phyloP scores from a whole-genome alignment of 2,329 filamentous ascomycete genomes.

The Fusarium sp. region DNA sequence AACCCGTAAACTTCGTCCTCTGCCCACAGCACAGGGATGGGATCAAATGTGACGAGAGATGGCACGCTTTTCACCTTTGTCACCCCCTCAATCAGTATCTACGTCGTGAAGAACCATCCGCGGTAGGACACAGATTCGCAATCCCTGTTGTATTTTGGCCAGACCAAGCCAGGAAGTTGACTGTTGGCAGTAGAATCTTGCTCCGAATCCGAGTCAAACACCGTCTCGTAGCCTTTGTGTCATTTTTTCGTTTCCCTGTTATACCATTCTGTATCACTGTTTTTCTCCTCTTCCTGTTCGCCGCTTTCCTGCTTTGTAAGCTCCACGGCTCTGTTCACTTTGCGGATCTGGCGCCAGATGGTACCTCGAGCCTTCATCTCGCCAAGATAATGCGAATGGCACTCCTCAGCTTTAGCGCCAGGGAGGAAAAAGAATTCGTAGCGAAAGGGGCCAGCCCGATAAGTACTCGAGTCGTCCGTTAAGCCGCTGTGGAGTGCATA shows the following conservation, averaged over 20 bases:
- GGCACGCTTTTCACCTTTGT: not conserved
- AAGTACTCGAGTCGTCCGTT: too few relatives aligned
- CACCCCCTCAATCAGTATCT: not conserved
- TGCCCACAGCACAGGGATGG: constrained; percentile 6
- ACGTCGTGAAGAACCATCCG: constrained; percentile 9
- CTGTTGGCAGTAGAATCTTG: not conserved
- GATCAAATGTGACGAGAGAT: constrained; percentile 16
- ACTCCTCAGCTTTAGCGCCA: constrained; percentile 10
- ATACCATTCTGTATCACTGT: not conserved
- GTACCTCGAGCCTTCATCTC: constrained; percentile 19
- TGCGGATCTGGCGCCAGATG: constrained; percentile 19
- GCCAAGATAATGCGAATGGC: constrained; percentile 1
- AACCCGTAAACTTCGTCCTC: constrained; percentile 2
- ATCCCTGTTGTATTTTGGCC: constrained; percentile 7
- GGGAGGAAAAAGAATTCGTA: constrained; percentile 17
- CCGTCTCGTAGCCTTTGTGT: not conserved
- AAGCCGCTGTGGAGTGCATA: not conserved
- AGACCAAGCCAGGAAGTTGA: constrained; percentile 21
- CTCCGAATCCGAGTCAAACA: not conserved
- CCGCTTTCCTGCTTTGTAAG: not conserved
- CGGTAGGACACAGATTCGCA: not conserved
- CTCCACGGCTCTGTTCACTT: constrained; percentile 11
- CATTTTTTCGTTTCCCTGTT: not conserved
- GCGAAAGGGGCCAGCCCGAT: not conserved
- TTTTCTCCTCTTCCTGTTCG: not conserved